Base-by-base conservation (phyloP, 2,329 filamentous ascomycete genomes). In the Fusarium nematophilum region DNA sequence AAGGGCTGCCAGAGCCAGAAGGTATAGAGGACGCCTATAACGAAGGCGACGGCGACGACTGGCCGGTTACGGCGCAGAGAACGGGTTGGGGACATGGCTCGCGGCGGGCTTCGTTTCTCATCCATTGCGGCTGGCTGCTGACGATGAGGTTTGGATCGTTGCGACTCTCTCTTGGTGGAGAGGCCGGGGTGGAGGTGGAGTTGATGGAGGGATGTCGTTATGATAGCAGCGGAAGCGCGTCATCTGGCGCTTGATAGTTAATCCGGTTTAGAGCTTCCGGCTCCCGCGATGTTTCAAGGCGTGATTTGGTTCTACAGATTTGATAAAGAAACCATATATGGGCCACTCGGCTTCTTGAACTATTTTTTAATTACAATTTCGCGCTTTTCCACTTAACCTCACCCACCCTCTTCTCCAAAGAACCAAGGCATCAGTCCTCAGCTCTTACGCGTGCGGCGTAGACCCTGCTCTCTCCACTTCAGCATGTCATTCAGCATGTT, bases 1-100 rank as follows among this genome's bases (percentile, higher is more conserved):
- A 69, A 61, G 26, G 67, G 67, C 26, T 66, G 64, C 65, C 67
- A 70, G 31, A 65, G 51, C 64, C 65, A 70, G 47, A 70, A 69
- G 27, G 59, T 60, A 57, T 64, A 69, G 36, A 68, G 53, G 46
- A 69, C 39, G 21, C 64, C 53, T 53, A 73, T 47, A 47, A 68
- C 49, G 43, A 72, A 58, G 42, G 68, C 23, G 47, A 67, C 15
- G 11, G 66, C 48, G 39, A 67, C 43, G 36, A 67, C 23, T 17
- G 65, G 59, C 26, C 69, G 65, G 42, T 46, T 62, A 52, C 69
- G 65, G 42, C 71, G 72, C 18, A 61, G 40, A 29, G 62, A 45
- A 29, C 59, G 67, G 9, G 57, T 31, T 31, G 67, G 59, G n/a
- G 59, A 50, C 66, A 68, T 66, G 48, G 61, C 60, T 59, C 49